Base-by-base conservation (phyloP, 192 early-diverging fungal genomes). In the Coemansia sp. region DNA sequence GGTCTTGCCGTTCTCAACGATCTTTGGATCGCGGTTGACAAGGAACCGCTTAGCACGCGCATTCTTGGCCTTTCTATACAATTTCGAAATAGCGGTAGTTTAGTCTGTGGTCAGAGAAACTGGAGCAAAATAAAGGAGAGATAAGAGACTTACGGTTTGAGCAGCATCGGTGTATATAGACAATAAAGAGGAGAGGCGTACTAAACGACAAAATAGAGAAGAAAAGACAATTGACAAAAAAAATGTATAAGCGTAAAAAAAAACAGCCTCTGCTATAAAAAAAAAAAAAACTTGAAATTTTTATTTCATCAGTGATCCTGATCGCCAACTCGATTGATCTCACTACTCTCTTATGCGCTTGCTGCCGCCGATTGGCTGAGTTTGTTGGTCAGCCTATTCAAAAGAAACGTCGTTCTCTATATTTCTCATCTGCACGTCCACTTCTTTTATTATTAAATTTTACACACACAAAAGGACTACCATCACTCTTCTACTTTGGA, bases 1-100 rank as follows among this genome's bases (percentile, higher is more conserved):
- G 16, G 91, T 89, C 78, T 99, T 99, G 47, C 89, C 85, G 76
- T 92, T 95, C 74, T 99, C 98, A 36, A 93, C 88, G 8, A 93
- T 86, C 83, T 97, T 92, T 55, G 98, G 89, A 72, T 95, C 97
- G 62, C 92, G 87, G 76, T 95, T 93, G 69, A 93, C 89, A 65
- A 95, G 78, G 29, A 90, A 89, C 64, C 98, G 89, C 88, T 91
- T 93, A 36, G 92, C 87, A 64, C 93, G 92, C 53, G 96, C 95
- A 64, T 91, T 97, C 72, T 93, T 94, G 49, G 96, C 88, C 76
- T 95, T 95, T 29, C 92, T 94, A 70, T 13, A 15, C 2, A 46
- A 33, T 22, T n/a, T 27, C 7, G 15, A 16, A 16, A 43, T 22
- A 46, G 18, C 13, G 41, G 1, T 9, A 27, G 55, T 58, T 68